Evolutionary conservation across 768 basidiomycete genomes (phyloP).

Genomic region (Coprinellus aureogranulatus): DNA sequence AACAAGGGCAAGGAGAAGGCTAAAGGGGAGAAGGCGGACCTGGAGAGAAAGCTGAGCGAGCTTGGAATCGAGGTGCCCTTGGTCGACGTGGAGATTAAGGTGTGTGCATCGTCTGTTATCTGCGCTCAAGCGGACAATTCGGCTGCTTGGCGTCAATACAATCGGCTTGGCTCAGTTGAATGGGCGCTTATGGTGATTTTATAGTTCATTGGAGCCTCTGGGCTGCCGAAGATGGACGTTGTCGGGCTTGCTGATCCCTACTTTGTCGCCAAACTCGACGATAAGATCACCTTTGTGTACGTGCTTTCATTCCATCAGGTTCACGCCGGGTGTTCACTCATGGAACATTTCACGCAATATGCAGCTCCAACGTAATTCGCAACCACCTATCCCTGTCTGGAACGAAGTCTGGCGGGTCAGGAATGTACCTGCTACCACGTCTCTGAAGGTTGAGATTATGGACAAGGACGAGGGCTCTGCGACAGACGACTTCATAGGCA

Average conservation of each 20-base stretch:
- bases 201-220: constrained; percentile 70
- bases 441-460: constrained; percentile 56
- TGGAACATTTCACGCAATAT: too few relatives aligned
- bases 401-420: constrained; percentile 72
- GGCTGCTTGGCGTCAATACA: too few relatives aligned
- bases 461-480: constrained; percentile 64
- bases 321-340: too few relatives aligned
- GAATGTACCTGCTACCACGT: constrained; percentile 67
- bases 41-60: constrained; percentile 34
- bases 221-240: constrained; percentile 69
- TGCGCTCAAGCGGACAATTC: too few relatives aligned
- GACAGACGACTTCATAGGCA: constrained; percentile 65
- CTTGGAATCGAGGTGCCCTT: constrained; percentile 32
- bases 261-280: constrained; percentile 66
- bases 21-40: constrained; percentile 24
- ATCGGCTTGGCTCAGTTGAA: too few relatives aligned
- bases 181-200: not conserved
- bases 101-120: constrained; percentile 18
- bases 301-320: constrained; percentile 18
- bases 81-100: constrained; percentile 59
- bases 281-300: constrained; percentile 61
- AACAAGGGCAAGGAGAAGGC: constrained; percentile 31
- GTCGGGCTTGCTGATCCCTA: constrained; percentile 66
- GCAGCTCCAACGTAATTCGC: constrained; percentile 63
- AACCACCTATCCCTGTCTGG: constrained; percentile 67